Percentiles rank a stretch among this genome's conserved stretches.
Conservation (phyloP, 2,329 filamentous ascomycete genomes). For the Aspergillus nomiae region DNA sequence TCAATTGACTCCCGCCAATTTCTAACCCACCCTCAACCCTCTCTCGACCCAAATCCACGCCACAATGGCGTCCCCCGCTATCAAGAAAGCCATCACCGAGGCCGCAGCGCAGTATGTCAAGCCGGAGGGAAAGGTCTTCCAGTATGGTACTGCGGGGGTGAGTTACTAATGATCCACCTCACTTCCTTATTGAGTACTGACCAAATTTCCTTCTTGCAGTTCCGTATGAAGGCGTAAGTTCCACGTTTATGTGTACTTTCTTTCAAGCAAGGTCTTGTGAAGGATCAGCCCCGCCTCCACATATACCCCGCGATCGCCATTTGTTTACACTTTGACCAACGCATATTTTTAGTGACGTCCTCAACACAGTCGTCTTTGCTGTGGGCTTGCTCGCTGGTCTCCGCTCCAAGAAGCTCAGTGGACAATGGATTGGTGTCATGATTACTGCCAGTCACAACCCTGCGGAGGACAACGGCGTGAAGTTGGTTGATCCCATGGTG, state of each 20-base stretch:
- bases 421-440: conserved; percentile 94
- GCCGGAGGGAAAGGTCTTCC: conserved; percentile 53
- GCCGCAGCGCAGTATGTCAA: conserved; percentile 53
- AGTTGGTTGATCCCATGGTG: conserved; percentile 91
- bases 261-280: conserved; percentile 14
- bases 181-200: conserved; percentile 10
- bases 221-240: conserved; percentile 70
- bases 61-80: conserved; percentile 45
- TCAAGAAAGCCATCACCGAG: conserved; percentile 49
- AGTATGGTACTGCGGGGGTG: conserved; percentile 65
- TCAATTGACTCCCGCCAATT: conserved; percentile 1
- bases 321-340: conserved; percentile 38
- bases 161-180: conserved; percentile 32
- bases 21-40: background rate
- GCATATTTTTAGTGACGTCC: conserved; percentile 62
- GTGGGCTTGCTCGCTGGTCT: conserved; percentile 87
- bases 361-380: conserved; percentile 89
- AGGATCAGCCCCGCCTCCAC: conserved; percentile 32
- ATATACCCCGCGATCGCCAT: conserved; percentile 32
- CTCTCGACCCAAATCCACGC: conserved; percentile 22
- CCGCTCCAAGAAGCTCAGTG: conserved; percentile 84
- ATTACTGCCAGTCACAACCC: conserved; percentile 94
- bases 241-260: conserved; percentile 11
- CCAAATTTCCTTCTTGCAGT: conserved; percentile 45
- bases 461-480: conserved; percentile 86